phyloP scores from a whole-genome alignment of 2,329 filamentous ascomycete genomes.

The Seiridium cupressi region DNA sequence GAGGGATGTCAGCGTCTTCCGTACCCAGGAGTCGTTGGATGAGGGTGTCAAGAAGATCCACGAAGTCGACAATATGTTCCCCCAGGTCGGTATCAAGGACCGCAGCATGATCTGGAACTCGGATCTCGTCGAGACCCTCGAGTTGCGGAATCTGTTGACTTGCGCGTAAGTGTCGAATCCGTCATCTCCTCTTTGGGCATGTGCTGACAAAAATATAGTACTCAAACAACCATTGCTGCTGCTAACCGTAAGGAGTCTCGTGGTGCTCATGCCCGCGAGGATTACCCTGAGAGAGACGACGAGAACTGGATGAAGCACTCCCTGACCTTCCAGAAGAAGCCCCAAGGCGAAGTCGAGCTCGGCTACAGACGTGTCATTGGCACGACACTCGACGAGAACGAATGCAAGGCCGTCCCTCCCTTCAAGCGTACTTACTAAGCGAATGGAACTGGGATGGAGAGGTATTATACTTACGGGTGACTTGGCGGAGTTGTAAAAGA shows the following conservation, averaged over 20 bases:
- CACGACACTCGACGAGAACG: constrained; percentile 85
- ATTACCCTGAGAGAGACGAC: constrained; percentile 93
- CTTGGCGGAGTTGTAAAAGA: constrained; percentile 9
- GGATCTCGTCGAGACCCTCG: constrained; percentile 92
- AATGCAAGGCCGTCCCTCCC: constrained; percentile 94
- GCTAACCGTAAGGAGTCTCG: constrained; percentile 96
- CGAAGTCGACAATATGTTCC: constrained; percentile 77
- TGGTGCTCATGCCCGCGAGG: constrained; percentile 95
- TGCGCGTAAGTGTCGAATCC: constrained; percentile 71
- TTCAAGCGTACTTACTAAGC: constrained; percentile 86
- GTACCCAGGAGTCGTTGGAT: constrained; percentile 88
- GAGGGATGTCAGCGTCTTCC: constrained; percentile 94
- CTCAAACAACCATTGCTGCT: constrained; percentile 88
- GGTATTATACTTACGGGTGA: neutral
- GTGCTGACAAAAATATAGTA: constrained; percentile 40
- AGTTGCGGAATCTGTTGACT: constrained; percentile 91
- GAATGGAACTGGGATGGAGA: neutral
- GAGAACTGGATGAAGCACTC: constrained; percentile 99
- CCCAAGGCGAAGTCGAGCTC: constrained; percentile 83
- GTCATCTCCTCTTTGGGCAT: too few species aligned
- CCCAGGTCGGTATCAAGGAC: constrained; percentile 91
- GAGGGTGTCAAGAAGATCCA: constrained; percentile 88
- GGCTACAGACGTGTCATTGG: constrained; percentile 80
- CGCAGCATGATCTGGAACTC: constrained; percentile 99
- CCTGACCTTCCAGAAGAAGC: constrained; percentile 89